Evolutionary conservation across 1,139 yeast species (phyloP), one percentile per base, ranked within the genome.

Genomic region (Candida mesenterica): DNA sequence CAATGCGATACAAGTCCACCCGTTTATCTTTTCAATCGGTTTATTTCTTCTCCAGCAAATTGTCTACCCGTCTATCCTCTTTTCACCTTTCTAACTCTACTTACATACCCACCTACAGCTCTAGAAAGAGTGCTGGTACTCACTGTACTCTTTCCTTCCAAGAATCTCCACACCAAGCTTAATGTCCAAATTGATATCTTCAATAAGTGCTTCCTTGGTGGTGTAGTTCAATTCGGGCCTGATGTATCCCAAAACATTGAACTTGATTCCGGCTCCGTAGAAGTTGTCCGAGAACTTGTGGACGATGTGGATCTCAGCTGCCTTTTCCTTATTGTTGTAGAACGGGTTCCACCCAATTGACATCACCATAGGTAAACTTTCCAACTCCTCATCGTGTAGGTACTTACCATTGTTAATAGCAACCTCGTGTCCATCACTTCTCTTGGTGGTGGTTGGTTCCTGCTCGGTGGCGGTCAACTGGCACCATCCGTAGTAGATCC

Each of bases 261-360:
- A 79, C 43, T 71, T 72, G 42, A 92, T 71, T 12, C 60, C 49
- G 9, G 96, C 94, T 2, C 98, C 98, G 52, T 94, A 94, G 57
- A 94, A 94, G 41, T 75, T 72, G 4, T 65, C 53, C 2, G 56
- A 46, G 52, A 90, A 92, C 38, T 80, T 64, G 60, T 88, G 94
- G 36, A 94, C 74, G 10, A 94, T 76, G 58, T 94, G 97, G 29
- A 92, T 71, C 52, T 94, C 99, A 6, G 86, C 92, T 0, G 95
- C 82, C 58, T 83, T 83, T 43, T 75, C 73, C 43, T 77, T 73
- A 60, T 92, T 90, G 22, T 82, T 75, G 61, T 82, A 94, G 59
- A 83, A 92, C 13, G 98, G 98, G 55, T 92, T 94, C 87, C 89
- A 88, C 1, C 99, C 99, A 18, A 94, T 75, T 14, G 96, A 87